phyloP scores from a whole-genome alignment of 2,329 filamentous ascomycete species.

The Colletotrichum abscissum region DNA sequence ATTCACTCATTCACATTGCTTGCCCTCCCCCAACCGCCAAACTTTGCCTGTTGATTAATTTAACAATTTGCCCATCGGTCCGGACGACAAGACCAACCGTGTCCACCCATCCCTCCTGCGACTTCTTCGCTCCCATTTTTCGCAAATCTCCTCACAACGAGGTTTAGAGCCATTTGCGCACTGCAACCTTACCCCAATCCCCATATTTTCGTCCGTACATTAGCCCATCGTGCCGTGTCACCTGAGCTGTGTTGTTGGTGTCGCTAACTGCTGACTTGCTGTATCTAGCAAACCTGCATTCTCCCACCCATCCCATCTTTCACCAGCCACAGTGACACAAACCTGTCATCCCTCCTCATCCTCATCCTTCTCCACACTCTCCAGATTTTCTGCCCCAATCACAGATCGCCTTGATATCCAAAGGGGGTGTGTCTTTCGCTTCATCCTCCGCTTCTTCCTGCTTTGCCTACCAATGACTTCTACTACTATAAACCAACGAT shows the following conservation, averaged over 20 bases:
- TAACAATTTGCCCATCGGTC: neutral
- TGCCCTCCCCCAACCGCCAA: neutral
- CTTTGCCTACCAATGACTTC: neutral
- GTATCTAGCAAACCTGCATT: neutral
- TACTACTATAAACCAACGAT: neutral
- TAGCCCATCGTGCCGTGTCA: neutral
- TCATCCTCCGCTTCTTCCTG: conserved; percentile 5
- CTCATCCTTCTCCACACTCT: conserved; percentile 5
- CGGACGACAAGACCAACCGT: neutral
- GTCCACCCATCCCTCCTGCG: neutral
- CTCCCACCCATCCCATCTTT: neutral
- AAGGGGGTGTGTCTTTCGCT: neutral
- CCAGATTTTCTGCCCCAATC: conserved; percentile 28
- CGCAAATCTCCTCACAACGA: neutral
- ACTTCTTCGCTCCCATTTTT: neutral
- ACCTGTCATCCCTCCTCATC: neutral
- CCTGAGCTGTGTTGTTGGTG: neutral
- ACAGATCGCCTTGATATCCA: neutral
- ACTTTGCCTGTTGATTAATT: conserved; percentile 2
- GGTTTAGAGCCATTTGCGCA: neutral
- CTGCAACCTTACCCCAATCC: neutral
- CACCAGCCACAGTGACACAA: neutral
- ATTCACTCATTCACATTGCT: neutral
- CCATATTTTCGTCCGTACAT: neutral
- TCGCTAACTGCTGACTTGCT: neutral